Base-by-base conservation (phyloP, 805 yeast genomes). In the Suhomyces tanzawaensis region DNA sequence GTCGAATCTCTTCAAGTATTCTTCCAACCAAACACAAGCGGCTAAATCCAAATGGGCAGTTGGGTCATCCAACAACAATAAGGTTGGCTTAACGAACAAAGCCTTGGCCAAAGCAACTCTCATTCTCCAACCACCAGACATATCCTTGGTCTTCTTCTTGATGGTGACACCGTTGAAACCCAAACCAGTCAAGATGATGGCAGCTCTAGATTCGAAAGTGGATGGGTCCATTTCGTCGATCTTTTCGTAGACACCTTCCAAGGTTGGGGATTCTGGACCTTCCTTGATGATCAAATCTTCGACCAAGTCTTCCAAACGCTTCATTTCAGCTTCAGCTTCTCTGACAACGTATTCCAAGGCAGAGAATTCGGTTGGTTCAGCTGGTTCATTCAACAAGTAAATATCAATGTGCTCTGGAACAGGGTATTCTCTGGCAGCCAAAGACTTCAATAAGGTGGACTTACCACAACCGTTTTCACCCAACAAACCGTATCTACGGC, bases 101-200 rank as follows among this genome's bases (percentile, higher is more conserved):
- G 99, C 99, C 71, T 93, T 93, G 44, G 96, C 96, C 46, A 93
- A 76, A 31, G 99, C 98, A 46, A 93, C 99, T 73, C 99, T 88
- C 99, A 93, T 93, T 76, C 89, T 89, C 99, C 99, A 93, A 64
- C 99, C 99, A 79, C 99, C 99, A 60, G 97, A 88, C 99, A 93
- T 93, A 62, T 93, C 98, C 69, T 88, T 90, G 57, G 99, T 93
- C 71, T 82, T 84, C 78, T 93, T 93, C 62, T 77, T 75, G 58
- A 93, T 91, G 40, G 98, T 91, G 50, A 69, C 68, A 40, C 84
- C 58, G 69, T 85, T 86, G 82, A 93, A 93, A 57, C 99, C 99
- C 65, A 93, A 79, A 90, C 99, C 99, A 51, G 86, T 86, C 59
- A 93, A 76, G 57, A 93, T 93, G 51, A 89, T 72, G 38, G 99